Evolutionary conservation across 805 yeast species (phyloP).

Genomic region (Saccharomycopsis lassenensis): DNA sequence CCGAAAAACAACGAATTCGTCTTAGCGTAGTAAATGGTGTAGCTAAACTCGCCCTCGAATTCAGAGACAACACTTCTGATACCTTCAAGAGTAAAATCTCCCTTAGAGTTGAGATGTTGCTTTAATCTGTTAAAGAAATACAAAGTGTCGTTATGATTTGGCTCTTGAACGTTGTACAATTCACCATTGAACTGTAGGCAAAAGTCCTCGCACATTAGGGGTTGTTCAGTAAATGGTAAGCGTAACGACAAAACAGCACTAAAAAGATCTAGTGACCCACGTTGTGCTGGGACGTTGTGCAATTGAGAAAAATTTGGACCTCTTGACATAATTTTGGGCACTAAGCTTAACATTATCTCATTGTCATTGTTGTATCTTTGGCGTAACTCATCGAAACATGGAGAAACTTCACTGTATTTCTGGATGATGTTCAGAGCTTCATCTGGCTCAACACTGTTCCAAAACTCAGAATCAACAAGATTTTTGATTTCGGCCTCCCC

Average conservation of each 20-base stretch:
- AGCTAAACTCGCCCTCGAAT: slow-evolving; percentile 81
- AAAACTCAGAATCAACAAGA: no score
- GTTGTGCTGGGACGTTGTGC: slow-evolving; percentile 12
- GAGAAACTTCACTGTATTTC: no score
- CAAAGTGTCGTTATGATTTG: slow-evolving; percentile 47
- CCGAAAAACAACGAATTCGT: slow-evolving; percentile 53
- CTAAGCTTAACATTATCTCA: no score
- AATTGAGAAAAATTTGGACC: slow-evolving; percentile 52
- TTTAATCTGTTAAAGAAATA: slow-evolving; percentile 34
- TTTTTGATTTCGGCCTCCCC: no score
- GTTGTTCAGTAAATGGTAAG: slow-evolving; percentile 71
- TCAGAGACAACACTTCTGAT: slow-evolving; percentile 31
- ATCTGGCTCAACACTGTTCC: no score
- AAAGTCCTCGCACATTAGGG: slow-evolving; percentile 30
- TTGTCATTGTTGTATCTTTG: slow-evolving; percentile 22
- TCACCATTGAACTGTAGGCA: slow-evolving; percentile 86
- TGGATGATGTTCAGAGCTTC: no score
- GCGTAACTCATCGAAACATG: not conserved
- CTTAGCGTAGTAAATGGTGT: slow-evolving; percentile 37
- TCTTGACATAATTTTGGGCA: slow-evolving; percentile 39
- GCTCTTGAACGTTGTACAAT: slow-evolving; percentile 48
- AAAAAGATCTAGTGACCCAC: slow-evolving; percentile 35
- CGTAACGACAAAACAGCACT: slow-evolving; percentile 68
- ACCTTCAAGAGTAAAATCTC: slow-evolving; percentile 22
- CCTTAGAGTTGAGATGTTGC: not conserved